Percentiles rank a stretch among this genome's conserved stretches.
Conservation (phyloP, 208 protist genomes). For the Crithidia bombi region DNA sequence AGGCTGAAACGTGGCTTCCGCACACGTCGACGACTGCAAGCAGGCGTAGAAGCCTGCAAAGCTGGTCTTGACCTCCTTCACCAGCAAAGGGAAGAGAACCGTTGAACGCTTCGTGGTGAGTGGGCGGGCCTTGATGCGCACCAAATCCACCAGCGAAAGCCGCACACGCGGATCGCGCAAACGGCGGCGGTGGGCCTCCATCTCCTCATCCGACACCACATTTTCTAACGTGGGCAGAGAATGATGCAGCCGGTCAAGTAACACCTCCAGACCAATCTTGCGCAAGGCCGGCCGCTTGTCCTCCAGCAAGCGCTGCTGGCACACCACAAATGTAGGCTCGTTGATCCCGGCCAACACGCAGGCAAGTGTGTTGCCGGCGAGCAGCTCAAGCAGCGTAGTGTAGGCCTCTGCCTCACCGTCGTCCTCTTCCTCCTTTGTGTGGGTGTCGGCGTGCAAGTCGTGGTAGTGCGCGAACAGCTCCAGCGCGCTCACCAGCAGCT, state of each 20-base stretch:
- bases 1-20: slow-evolving; percentile 7
- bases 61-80: slow-evolving; percentile 42
- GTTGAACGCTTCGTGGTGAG: slow-evolving; percentile 87
- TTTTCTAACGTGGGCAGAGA: slow-evolving; percentile 86
- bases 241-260: slow-evolving; percentile 89
- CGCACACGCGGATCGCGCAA: slow-evolving; percentile 82
- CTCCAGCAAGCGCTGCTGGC: slow-evolving; percentile 70
- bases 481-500: slow-evolving; percentile 70
- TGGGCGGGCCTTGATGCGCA: slow-evolving; percentile 84
- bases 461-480: slow-evolving; percentile 85
- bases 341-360: slow-evolving; percentile 92
- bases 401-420: slow-evolving; percentile 70
- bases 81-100: slow-evolving; percentile 60
- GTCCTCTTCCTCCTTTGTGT: slow-evolving; percentile 3
- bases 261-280: slow-evolving; percentile 85
- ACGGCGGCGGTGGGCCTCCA: slow-evolving; percentile 73
- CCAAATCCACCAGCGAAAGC: slow-evolving; percentile 77
- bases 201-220: slow-evolving; percentile 75
- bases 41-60: slow-evolving; percentile 24
- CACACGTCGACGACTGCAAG: slow-evolving; percentile 13
- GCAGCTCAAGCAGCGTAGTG: slow-evolving; percentile 84
- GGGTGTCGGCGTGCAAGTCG: slow-evolving; percentile 50
- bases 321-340: slow-evolving; percentile 86
- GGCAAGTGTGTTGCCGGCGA: slow-evolving; percentile 88
- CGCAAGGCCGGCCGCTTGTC: slow-evolving; percentile 62